phyloP scores from a whole-genome alignment of 257 asterid genomes.

The Solanum microdontum region DNA sequence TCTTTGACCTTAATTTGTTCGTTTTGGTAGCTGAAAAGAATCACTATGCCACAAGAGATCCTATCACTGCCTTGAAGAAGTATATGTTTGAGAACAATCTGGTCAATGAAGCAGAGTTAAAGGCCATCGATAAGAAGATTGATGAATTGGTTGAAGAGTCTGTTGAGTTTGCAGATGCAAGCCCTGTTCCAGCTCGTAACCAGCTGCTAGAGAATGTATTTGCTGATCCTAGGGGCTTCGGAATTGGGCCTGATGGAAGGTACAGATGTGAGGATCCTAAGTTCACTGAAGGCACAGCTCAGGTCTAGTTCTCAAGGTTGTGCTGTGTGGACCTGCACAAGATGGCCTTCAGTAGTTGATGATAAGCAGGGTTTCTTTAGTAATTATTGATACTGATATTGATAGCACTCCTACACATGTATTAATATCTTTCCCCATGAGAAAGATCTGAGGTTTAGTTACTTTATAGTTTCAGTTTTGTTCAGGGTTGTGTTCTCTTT shows the following conservation, averaged over 20 bases:
- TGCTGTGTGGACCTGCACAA: constrained; percentile 1
- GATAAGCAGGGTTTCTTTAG: constrained; percentile 8
- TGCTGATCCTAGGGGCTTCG: constrained; percentile 90
- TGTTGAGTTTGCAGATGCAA: constrained; percentile 83
- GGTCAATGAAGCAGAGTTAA: constrained; percentile 65
- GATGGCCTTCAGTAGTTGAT: constrained; percentile 1
- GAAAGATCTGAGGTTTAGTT: constrained; percentile 14
- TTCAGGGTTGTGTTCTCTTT: not conserved
- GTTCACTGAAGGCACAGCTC: constrained; percentile 95
- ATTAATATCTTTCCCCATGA: constrained; percentile 6
- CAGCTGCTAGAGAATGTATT: constrained; percentile 90
- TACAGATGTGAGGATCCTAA: constrained; percentile 98
- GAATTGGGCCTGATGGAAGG: constrained; percentile 90
- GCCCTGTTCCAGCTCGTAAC: constrained; percentile 77
- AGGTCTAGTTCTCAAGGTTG: constrained; percentile 30
- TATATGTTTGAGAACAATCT: constrained; percentile 62
- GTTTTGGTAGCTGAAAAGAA: constrained; percentile 80
- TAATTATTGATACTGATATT: constrained; percentile 9
- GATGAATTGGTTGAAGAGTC: constrained; percentile 79
- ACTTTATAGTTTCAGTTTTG: constrained; percentile 8
- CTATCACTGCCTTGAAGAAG: constrained; percentile 65
- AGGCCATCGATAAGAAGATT: constrained; percentile 74
- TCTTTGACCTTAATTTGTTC: not conserved
- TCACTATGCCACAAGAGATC: constrained; percentile 78
- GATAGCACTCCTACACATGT: constrained; percentile 3